Percentiles rank a stretch among this genome's conserved stretches.
Conservation (phyloP, 108 stramenopile genomes). For the Chaetoceros tenuissimus region DNA sequence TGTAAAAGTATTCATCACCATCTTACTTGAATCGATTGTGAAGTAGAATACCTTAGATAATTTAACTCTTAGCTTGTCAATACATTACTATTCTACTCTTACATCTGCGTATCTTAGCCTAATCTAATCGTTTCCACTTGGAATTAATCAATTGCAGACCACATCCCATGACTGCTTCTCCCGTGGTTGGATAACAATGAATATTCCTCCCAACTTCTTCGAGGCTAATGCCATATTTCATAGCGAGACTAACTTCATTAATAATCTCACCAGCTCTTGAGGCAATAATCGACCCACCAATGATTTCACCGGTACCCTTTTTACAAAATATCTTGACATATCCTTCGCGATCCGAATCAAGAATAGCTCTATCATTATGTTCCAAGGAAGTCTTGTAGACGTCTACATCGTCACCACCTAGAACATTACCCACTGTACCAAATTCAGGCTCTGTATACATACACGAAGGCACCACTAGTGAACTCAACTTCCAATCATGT, state of each 20-base stretch:
- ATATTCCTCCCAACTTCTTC: conserved; percentile 81
- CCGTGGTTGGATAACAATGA: conserved; percentile 91
- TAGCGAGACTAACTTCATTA: conserved; percentile 89
- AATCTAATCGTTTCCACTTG: conserved; percentile 25
- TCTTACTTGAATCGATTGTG: too few species aligned
- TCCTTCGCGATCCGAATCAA: conserved; percentile 76
- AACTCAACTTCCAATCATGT: conserved; percentile 77
- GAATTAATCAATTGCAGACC: conserved; percentile 77
- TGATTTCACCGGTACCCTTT: conserved; percentile 82
- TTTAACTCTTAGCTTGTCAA: too few species aligned
- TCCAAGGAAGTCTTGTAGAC: conserved; percentile 62
- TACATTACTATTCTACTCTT: too few species aligned
- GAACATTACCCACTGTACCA: conserved; percentile 75
- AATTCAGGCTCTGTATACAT: conserved; percentile 96
- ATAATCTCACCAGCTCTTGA: conserved; percentile 93
- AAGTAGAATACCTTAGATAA: too few species aligned
- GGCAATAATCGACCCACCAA: conserved; percentile 91
- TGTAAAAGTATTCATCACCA: too few species aligned
- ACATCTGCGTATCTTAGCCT: too few species aligned
- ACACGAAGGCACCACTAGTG: conserved; percentile 84
- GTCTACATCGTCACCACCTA: conserved; percentile 80
- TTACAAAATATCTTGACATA: conserved; percentile 81
- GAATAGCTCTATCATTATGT: conserved; percentile 90
- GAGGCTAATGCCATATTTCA: conserved; percentile 81
- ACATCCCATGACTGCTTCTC: conserved; percentile 77